Evolutionary conservation across 2,329 filamentous ascomycete species (phyloP), one percentile per base, ranked within the genome.

Genomic region (Curvularia spicifera): DNA sequence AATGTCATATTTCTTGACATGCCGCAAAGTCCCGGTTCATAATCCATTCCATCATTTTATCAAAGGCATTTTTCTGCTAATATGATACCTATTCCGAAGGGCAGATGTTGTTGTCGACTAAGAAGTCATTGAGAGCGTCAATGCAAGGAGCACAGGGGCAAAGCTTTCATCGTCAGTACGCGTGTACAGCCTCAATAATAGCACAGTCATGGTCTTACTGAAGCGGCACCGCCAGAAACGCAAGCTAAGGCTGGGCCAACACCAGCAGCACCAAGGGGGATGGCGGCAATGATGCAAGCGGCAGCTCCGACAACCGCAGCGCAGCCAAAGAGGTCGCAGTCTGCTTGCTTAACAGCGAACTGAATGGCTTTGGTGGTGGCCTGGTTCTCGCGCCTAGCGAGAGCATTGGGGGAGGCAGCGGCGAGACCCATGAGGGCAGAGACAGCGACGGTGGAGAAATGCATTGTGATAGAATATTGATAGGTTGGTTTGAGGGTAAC

Each of bases 71-170:
- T 13, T 3, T 20, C 9, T 13, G 2, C 24, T 1, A 35, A 7
- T 35, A 4, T 5, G 3, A n/a, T 5, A 15, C 5, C 33, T 33
- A 20, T 26, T 55, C 39, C 10, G 44, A 20, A 3, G 42, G 26
- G 47, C 59, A 61, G 46, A 61, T 26, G 5, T 37, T 44, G 44
- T 58, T 61, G 22, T 58, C 44, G 1, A 50, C 52, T 48, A 61
- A 51, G 43, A 61, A 58, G 39, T 58, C 37, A 3, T 37, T 40
- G 12, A 61, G 59, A 10, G 51, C 55, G 22, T 47, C 29, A 5
- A 61, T 39, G 39, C 59, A 61, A n/a, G 44, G 35, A n/a, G 46
- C 55, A 29, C 55, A 61, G 3, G 47, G 35, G 44, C 59, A 61
- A 7, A 61, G 22, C 55, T 61, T 29, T 22, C 2, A 29, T 4